phyloP scores from a whole-genome alignment of 371 early-diverging fungal genomes.

The Lichtheimia ramosa region DNA sequence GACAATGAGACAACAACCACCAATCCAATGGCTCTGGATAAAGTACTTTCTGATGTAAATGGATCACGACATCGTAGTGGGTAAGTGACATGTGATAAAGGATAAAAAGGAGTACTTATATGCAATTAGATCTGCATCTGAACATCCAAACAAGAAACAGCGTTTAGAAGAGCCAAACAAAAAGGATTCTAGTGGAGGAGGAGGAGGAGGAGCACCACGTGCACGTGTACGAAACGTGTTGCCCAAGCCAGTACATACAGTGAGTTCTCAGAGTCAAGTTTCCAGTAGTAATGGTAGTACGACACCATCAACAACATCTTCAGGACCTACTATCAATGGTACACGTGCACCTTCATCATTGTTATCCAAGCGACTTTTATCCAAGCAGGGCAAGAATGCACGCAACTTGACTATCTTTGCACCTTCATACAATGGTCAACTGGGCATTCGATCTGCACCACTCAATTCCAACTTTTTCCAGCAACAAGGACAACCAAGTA shows the following conservation, averaged over 20 bases:
- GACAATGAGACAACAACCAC: conserved; percentile 4
- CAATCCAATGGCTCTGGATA: conserved; percentile 38
- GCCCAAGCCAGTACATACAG: conserved; percentile 40
- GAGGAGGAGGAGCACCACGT: background rate
- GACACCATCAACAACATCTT: conserved; percentile 9
- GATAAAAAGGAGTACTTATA: background rate
- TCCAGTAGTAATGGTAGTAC: background rate
- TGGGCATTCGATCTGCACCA: conserved; percentile 56
- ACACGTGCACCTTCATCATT: conserved; percentile 18
- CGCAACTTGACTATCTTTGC: conserved; percentile 59
- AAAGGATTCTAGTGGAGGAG: background rate
- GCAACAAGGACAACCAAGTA: conserved; percentile 8
- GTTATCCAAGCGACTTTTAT: conserved; percentile 29
- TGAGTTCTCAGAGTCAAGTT: conserved; percentile 29
- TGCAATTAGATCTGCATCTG: conserved; percentile 11
- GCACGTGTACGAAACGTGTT: conserved; percentile 15
- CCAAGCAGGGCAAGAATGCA: conserved; percentile 47
- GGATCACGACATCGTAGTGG: conserved; percentile 30
- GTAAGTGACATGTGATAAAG: conserved; percentile 11
- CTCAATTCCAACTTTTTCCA: conserved; percentile 51
- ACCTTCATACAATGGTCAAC: conserved; percentile 56
- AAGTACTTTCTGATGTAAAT: conserved; percentile 17
- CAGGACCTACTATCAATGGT: background rate
- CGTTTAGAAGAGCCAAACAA: conserved; percentile 8
- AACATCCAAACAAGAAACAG: conserved; percentile 11